phyloP scores from a whole-genome alignment of 305 asterid species.

The Withania somnifera region DNA sequence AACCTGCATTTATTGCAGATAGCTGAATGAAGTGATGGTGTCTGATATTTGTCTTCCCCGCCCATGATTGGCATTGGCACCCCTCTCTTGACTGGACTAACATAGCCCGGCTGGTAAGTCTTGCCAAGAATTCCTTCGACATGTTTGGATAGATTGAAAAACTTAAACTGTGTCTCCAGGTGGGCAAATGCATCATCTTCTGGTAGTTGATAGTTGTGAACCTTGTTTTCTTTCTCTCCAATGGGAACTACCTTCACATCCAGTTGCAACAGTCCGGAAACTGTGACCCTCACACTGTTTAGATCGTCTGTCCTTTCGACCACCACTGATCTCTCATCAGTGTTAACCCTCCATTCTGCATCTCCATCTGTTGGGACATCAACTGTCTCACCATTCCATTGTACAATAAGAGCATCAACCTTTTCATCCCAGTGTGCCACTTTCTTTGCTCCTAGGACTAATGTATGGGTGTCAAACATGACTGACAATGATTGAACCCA shows the following conservation, averaged over 20 bases:
- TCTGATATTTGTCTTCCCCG: slow-evolving; percentile 50
- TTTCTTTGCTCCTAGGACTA: slow-evolving; percentile 39
- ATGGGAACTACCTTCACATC: slow-evolving; percentile 37
- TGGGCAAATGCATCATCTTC: slow-evolving; percentile 45
- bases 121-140: slow-evolving; percentile 56
- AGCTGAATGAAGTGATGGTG: slow-evolving; percentile 41
- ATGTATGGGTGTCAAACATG: slow-evolving; percentile 44
- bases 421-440: slow-evolving; percentile 37
- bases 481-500: slow-evolving; percentile 64
- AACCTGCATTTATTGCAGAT: slow-evolving; percentile 45
- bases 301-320: slow-evolving; percentile 51
- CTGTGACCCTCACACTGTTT: slow-evolving; percentile 35
- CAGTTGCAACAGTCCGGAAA: slow-evolving; percentile 28
- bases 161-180: slow-evolving; percentile 48
- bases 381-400: slow-evolving; percentile 32
- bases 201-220: slow-evolving; percentile 48
- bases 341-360: slow-evolving; percentile 34
- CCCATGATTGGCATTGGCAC: slow-evolving; percentile 65
- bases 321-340: slow-evolving; percentile 23
- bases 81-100: slow-evolving; percentile 46
- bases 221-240: slow-evolving; percentile 35
- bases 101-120: slow-evolving; percentile 50
- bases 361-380: slow-evolving; percentile 39
- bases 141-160: slow-evolving; percentile 26
- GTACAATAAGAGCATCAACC: slow-evolving; percentile 31